Evolutionary conservation across 1,284 basidiomycete genomes (phyloP), one percentile per base, ranked within the genome.

Genomic region (Cutaneotrichosporon curvatum): DNA sequence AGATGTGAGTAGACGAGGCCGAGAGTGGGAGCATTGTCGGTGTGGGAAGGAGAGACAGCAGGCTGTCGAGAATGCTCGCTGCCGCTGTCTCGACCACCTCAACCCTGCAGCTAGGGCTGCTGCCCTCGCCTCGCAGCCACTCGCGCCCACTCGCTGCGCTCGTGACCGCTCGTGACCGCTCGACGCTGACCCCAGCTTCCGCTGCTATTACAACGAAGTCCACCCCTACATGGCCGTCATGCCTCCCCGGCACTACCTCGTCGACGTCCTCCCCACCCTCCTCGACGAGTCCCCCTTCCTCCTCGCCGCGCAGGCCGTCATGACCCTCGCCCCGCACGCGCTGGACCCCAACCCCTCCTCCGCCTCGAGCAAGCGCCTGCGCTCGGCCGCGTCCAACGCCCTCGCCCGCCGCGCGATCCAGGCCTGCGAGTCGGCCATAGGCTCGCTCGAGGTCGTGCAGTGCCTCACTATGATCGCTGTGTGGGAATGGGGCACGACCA

Each of bases 171-270:
- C n/a, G n/a, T n/a, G n/a, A n/a, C n/a, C n/a, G n/a, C n/a, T n/a
- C 9, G 11, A 21, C 14, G n/a, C 37, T 39, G 37, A 42, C 30
- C 10, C 4, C 36, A 71, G 70, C 22, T 49, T 72, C 20, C 50
- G 56, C 22, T 61, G 59, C 37, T 72, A 73, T 50, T 72, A 71
- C 55, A 62, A 61, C 33, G 70, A 72, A 23, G 62, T 72, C 15
- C 71, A 73, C 49, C 63, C 68, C 1, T 72, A 64, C 58, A 56
- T 69, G 8, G 57, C 71, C 9, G 58, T 72, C 39, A 61, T 72
- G 48, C 72, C 72, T 2, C 61, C 64, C 1, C 59, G 67, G 11
- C 51, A 60, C 31, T 60, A 63, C 50, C 51, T 66, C 36, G 32
- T 51, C 15, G 60, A 61, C 12, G 53, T 70, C 40, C 45, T 63